Conservation (phyloP, 2,329 filamentous ascomycete genomes). For the Colletotrichum viniferum region DNA sequence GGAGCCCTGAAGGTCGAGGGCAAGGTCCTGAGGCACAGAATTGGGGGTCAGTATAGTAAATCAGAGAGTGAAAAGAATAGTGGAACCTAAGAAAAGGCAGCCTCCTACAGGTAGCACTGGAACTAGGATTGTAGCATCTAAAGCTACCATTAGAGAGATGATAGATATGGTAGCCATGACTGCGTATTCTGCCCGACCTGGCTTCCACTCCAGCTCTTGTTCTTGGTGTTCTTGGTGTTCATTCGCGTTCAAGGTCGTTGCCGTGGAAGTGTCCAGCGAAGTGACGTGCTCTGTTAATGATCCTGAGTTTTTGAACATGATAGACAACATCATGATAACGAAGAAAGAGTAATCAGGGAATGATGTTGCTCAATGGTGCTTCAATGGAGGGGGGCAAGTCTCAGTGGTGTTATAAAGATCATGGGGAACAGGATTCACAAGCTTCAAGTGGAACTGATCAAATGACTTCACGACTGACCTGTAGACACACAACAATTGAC, state of each 20-base stretch:
- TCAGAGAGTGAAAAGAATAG: neutral
- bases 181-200: conserved; percentile 41
- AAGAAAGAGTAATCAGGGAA: neutral
- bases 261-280: neutral
- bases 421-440: neutral
- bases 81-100: neutral
- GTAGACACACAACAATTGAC: neutral
- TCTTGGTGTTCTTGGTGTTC: neutral
- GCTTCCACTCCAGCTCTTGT: conserved; percentile 33
- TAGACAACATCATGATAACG: neutral
- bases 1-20: neutral
- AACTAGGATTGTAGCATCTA: conserved; percentile 52
- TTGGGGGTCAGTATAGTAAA: neutral
- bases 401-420: neutral
- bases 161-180: conserved; percentile 45
- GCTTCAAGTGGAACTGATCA: neutral
- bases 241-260: neutral
- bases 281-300: neutral
- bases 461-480: neutral
- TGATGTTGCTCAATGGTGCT: neutral
- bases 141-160: conserved; percentile 51
- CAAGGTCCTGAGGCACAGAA: neutral
- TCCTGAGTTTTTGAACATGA: neutral
- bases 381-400: neutral
- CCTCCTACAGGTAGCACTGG: conserved; percentile 43